phyloP scores from a whole-genome alignment of 768 basidiomycete species.

The Sporobolomyces phaffii region DNA sequence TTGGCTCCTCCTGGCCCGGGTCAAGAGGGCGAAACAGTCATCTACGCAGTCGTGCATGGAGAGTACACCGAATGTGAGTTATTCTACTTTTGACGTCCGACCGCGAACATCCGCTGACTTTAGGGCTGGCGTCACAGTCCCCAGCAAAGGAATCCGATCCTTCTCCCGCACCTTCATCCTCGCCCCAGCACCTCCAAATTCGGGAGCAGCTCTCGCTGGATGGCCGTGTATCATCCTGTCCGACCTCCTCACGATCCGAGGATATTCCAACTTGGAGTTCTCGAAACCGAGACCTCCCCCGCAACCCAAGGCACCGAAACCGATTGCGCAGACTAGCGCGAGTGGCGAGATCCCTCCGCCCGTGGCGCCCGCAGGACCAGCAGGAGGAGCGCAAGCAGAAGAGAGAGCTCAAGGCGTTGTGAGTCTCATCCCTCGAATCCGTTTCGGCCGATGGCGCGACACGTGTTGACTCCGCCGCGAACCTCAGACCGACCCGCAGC shows the following conservation, averaged over 20 bases:
- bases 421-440: not conserved
- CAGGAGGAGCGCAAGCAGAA: not conserved
- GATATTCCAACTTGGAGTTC: constrained; percentile 73
- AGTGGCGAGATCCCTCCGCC: constrained; percentile 3
- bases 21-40: constrained; percentile 46
- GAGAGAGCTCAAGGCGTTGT: constrained; percentile 35
- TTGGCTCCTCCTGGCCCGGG: constrained; percentile 50
- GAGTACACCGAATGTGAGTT: constrained; percentile 85
- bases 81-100: no score
- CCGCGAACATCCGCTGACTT: no score
- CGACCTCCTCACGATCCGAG: constrained; percentile 74
- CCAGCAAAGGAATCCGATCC: constrained; percentile 72
- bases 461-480: no score
- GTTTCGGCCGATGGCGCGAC: not conserved
- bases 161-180: constrained; percentile 91
- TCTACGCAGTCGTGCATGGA: constrained; percentile 75
- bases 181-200: constrained; percentile 69
- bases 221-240: constrained; percentile 89
- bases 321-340: constrained; percentile 1
- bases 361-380: not conserved
- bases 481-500: constrained; percentile 64
- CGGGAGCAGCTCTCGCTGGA: constrained; percentile 69
- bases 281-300: constrained; percentile 55
- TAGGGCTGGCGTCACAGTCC: no score
- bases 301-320: constrained; percentile 42